phyloP scores from a whole-genome alignment of 2,329 filamentous ascomycete genomes.

The Raffaelea arxii region DNA sequence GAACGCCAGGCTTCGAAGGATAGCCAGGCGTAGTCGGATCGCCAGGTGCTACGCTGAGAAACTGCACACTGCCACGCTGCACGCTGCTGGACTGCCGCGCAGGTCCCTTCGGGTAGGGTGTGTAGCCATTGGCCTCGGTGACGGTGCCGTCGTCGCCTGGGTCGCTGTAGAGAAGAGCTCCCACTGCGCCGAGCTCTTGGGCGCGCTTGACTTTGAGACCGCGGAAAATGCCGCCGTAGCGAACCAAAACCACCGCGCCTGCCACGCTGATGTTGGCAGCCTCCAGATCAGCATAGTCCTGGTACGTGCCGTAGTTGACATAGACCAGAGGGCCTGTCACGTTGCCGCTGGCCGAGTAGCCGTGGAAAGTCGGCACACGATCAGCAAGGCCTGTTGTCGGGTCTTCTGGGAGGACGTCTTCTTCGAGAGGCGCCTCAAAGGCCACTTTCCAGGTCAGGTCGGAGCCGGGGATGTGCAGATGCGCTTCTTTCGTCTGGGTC shows the following conservation, averaged over 20 bases:
- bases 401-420: slow-evolving; percentile 79
- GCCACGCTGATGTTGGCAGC: slow-evolving; percentile 64
- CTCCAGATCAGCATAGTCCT: slow-evolving; percentile 74
- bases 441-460: slow-evolving; percentile 44
- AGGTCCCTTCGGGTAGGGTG: slow-evolving; percentile 74
- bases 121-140: slow-evolving; percentile 71
- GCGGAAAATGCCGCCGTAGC: slow-evolving; percentile 79
- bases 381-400: slow-evolving; percentile 62
- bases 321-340: slow-evolving; percentile 82
- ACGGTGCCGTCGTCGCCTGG: slow-evolving; percentile 79
- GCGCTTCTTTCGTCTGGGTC: not conserved
- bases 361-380: slow-evolving; percentile 83
- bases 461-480: not conserved
- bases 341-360: slow-evolving; percentile 86
- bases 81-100: slow-evolving; percentile 82
- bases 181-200: slow-evolving; percentile 81
- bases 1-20: slow-evolving; percentile 80
- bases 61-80: slow-evolving; percentile 80
- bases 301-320: slow-evolving; percentile 82
- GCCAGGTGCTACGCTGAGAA: slow-evolving; percentile 58
- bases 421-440: slow-evolving; percentile 74
- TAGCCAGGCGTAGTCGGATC: slow-evolving; percentile 92
- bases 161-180: slow-evolving; percentile 76
- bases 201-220: slow-evolving; percentile 89
- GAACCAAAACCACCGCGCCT: slow-evolving; percentile 80